Evolutionary conservation across 805 yeast genomes (phyloP), one percentile per base, ranked within the genome.

Genomic region (Candida namnaoensis): DNA sequence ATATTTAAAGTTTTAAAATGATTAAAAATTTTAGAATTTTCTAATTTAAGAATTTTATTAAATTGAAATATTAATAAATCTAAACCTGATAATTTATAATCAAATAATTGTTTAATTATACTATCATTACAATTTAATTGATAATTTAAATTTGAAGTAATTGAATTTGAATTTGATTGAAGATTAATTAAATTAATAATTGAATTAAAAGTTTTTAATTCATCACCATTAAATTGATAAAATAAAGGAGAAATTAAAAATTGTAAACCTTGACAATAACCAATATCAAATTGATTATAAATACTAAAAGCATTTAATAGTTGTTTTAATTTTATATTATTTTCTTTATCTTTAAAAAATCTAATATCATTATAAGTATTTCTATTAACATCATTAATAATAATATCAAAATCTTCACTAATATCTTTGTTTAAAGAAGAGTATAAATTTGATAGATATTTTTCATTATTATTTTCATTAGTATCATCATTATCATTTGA

Each of bases 181-280:
- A 73, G 63, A 46, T 79, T 82, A 80, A 80, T 76, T 34, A 79
- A 62, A 37, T 71, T 69, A 26, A 76, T 71, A 44, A 80, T 61
- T 10, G 75, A 66, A 55, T 66, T 79, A 58, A 71, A 79, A 14
- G 69, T 78, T 38, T 52, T 49, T 49, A 64, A 58, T 54, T 54
- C 66, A 47, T 53, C 44, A 37, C 60, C 64, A 36, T 52, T 52
- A 57, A 65, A 65, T 42, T 69, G 71, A 51, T 68, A 68, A 44
- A 72, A 64, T 34, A 79, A 60, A 5, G 79, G 77, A 2, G 82
- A 83, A 11, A 78, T 82, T 37, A 79, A 60, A 50, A 80, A 80
- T 25, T 80, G 69, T 15, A 80, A 60, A 7, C 86, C 86, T 55
- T 79, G 86, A 54, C 86, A 79, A 52, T 79, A 79, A 10, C 86